Conservation (phyloP, 1,139 yeast genomes). For the Maudiozyma humilis region DNA sequence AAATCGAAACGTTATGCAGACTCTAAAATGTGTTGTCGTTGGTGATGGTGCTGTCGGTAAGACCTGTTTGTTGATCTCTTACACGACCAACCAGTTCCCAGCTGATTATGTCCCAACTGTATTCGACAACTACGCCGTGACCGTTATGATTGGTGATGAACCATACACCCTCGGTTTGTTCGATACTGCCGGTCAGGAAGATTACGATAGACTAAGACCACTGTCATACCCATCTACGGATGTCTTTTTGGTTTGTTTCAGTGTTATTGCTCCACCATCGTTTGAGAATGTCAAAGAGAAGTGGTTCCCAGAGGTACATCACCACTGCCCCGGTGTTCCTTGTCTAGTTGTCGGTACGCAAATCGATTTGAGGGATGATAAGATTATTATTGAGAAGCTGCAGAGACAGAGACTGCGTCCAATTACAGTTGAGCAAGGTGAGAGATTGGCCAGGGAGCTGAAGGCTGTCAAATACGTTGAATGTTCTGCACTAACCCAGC, state of each 20-base stretch:
- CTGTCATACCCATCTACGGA: constrained; percentile 94
- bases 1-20: constrained; percentile 45
- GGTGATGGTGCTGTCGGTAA: constrained; percentile 98
- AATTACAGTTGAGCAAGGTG: constrained; percentile 81
- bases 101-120: constrained; percentile 87
- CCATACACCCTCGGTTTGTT: constrained; percentile 93
- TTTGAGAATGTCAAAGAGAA: constrained; percentile 96
- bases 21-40: constrained; percentile 91
- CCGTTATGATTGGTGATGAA: constrained; percentile 96
- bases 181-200: constrained; percentile 99
- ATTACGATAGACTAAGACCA: constrained; percentile 94
- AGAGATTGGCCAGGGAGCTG: constrained; percentile 82
- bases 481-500: constrained; percentile 95
- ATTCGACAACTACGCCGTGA: constrained; percentile 94
- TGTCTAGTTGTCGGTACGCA: constrained; percentile 95
- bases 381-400: constrained; percentile 78
- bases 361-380: constrained; percentile 88
- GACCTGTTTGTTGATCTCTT: constrained; percentile 84
- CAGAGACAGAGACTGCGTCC: constrained; percentile 87
- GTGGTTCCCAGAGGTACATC: constrained; percentile 98
- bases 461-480: constrained; percentile 95
- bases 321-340: constrained; percentile 97
- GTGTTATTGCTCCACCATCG: constrained; percentile 94
- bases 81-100: constrained; percentile 80
- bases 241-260: constrained; percentile 88